phyloP scores from a whole-genome alignment of 768 basidiomycete species.

The Dentipellis fragilis region DNA sequence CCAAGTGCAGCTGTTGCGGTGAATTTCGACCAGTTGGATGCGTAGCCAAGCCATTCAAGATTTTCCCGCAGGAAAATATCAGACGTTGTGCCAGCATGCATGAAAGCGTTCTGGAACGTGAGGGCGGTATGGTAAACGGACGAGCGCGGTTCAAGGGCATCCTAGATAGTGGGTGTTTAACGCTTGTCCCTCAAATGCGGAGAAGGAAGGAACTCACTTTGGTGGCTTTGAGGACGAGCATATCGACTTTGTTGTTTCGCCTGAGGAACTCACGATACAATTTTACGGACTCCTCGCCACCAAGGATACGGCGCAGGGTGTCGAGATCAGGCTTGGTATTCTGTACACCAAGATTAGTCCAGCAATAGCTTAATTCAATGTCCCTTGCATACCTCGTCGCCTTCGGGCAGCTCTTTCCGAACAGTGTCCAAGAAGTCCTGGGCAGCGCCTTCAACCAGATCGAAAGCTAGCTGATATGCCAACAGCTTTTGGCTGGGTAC shows the following conservation, averaged over 20 bases:
- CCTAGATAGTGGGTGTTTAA: slow-evolving; percentile 33
- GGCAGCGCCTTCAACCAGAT: slow-evolving; percentile 86
- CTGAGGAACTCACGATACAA: slow-evolving; percentile 93
- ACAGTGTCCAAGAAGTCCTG: slow-evolving; percentile 86
- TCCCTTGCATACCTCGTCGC: slow-evolving; percentile 40
- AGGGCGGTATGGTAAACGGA: slow-evolving; percentile 97
- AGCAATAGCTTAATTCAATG: neutral
- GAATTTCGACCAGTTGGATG: slow-evolving; percentile 98
- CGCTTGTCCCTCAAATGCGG: slow-evolving; percentile 70
- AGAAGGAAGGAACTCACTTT: slow-evolving; percentile 53
- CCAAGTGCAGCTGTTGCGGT: slow-evolving; percentile 94
- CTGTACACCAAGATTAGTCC: slow-evolving; percentile 23
- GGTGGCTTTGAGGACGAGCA: slow-evolving; percentile 84
- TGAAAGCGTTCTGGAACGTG: slow-evolving; percentile 94
- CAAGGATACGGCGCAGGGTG: slow-evolving; percentile 73
- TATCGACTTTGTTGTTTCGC: slow-evolving; percentile 87
- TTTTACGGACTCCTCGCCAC: slow-evolving; percentile 86
- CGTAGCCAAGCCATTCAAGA: slow-evolving; percentile 91
- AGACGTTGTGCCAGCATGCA: slow-evolving; percentile 96
- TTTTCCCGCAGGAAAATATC: slow-evolving; percentile 92
- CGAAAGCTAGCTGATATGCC: slow-evolving; percentile 94
- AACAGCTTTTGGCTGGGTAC: slow-evolving; percentile 63
- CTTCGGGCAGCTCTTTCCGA: slow-evolving; percentile 57
- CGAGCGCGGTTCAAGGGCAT: slow-evolving; percentile 83
- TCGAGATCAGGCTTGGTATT: slow-evolving; percentile 55